Percentiles rank a stretch among this genome's conserved stretches.
phyloP scores from a whole-genome alignment of 2,329 filamentous ascomycete genomes.

The Leptodontidium sp. region DNA sequence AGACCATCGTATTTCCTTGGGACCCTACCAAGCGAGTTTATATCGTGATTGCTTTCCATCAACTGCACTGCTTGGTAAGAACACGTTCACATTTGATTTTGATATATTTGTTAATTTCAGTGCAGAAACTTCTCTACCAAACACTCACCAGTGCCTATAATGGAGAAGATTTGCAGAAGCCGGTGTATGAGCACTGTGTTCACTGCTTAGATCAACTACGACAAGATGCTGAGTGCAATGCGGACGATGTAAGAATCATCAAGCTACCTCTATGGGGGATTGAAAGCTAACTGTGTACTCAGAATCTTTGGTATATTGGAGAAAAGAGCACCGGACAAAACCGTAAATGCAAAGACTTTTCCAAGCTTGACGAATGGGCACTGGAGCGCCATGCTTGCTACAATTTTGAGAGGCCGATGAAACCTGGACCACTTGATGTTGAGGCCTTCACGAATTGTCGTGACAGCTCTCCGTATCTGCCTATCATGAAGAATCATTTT shows the following conservation, averaged over 20 bases:
- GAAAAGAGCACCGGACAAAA: conserved; percentile 17
- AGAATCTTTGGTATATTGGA: conserved; percentile 15
- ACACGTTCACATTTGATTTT: background rate
- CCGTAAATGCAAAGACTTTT: conserved; percentile 23
- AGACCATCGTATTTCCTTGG: conserved; percentile 5
- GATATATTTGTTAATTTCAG: background rate
- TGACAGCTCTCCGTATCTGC: background rate
- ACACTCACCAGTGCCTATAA: background rate
- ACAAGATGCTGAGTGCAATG: conserved; percentile 1
- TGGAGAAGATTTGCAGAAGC: background rate
- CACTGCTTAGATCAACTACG: conserved; percentile 20
- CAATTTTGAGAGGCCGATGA: conserved; percentile 4
- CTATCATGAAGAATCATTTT: background rate
- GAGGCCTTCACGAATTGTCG: conserved; percentile 2
- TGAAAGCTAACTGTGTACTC: background rate
- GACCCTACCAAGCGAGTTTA: conserved; percentile 19
- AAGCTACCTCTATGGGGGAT: background rate
- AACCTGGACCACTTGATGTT: conserved; percentile 3
- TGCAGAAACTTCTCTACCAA: background rate
- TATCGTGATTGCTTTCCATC: conserved; percentile 22
- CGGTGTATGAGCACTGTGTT: conserved; percentile 15
- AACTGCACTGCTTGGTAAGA: conserved; percentile 23
- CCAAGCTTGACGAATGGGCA: conserved; percentile 24
- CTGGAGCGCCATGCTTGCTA: conserved; percentile 22
- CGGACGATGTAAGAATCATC: background rate